A percentile compares a stretch with the other conserved stretches of the same genome.
phyloP scores from a whole-genome alignment of 352 stramenopile genomes.

The Aphanomyces astaci region DNA sequence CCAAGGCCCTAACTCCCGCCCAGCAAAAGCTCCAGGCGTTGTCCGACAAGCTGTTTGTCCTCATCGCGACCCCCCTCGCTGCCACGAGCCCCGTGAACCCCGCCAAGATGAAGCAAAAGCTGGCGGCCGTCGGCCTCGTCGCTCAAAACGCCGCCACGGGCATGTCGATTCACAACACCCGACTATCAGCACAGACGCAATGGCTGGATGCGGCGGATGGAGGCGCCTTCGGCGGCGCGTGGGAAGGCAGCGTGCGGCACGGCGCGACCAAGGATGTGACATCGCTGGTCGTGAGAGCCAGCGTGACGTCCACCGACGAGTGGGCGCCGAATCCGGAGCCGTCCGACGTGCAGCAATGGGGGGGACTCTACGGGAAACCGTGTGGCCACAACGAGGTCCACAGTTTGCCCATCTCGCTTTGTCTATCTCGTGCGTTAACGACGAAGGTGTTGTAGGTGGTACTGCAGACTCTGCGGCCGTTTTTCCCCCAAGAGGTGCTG shows the following conservation, averaged over 20 bases:
- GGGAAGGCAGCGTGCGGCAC: conserved; percentile 55
- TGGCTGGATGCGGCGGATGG: conserved; percentile 71
- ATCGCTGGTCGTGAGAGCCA: conserved; percentile 48
- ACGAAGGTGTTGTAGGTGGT: conserved; percentile 34
- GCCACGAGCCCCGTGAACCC: neutral
- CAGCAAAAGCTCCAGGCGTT: conserved; percentile 65
- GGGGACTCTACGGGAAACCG: conserved; percentile 72
- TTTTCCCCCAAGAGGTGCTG: conserved; percentile 80
- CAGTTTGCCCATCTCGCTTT: neutral
- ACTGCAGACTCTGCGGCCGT: conserved; percentile 73
- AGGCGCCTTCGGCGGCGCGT: conserved; percentile 42
- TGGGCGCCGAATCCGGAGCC: conserved; percentile 74
- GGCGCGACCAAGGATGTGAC: conserved; percentile 65
- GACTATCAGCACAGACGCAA: conserved; percentile 66
- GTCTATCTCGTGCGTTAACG: no score
- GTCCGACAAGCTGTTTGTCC: conserved; percentile 58
- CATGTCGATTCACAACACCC: conserved; percentile 41
- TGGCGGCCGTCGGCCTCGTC: conserved; percentile 49
- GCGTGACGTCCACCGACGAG: conserved; percentile 22
- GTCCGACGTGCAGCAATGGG: conserved; percentile 62
- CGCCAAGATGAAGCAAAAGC: conserved; percentile 41
- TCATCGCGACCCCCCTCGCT: conserved; percentile 31
- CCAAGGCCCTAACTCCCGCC: conserved; percentile 42
- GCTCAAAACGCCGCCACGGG: conserved; percentile 52
- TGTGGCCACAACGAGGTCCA: conserved; percentile 83